phyloP scores from a whole-genome alignment of 148 eudicot species.

The Rheum nobile region DNA sequence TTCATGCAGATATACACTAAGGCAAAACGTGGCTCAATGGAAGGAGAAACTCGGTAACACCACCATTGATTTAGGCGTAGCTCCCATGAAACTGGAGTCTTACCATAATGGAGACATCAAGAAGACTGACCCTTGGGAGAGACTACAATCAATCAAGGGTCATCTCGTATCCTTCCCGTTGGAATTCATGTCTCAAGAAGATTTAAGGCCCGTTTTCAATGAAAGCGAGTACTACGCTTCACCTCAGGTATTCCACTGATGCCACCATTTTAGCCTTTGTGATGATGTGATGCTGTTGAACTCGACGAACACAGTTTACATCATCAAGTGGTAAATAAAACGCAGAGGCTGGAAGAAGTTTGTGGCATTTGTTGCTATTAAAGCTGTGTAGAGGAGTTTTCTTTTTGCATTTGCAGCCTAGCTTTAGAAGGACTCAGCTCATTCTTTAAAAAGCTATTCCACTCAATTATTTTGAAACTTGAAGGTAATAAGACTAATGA shows the following conservation, averaged over 20 bases:
- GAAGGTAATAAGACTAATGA: neutral
- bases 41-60: slow-evolving; percentile 90
- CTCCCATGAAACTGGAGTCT: slow-evolving; percentile 70
- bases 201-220: slow-evolving; percentile 87
- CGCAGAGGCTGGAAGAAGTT: neutral
- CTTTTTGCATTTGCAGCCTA: neutral
- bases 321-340: neutral
- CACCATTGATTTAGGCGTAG: slow-evolving; percentile 84
- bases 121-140: slow-evolving; percentile 72
- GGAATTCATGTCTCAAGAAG: slow-evolving; percentile 91
- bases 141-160: slow-evolving; percentile 67
- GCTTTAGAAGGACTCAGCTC: neutral
- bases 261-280: too few species aligned
- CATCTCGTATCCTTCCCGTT: slow-evolving; percentile 93
- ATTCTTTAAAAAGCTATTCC: neutral
- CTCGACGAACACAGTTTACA: neutral
- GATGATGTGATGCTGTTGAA: neutral
- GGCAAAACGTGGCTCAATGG: slow-evolving; percentile 77
- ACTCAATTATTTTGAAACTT: neutral
- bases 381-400: neutral
- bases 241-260: slow-evolving; percentile 84
- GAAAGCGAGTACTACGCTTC: slow-evolving; percentile 98
- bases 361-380: neutral
- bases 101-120: slow-evolving; percentile 67
- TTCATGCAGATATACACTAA: slow-evolving; percentile 56